A percentile compares a stretch with the other conserved stretches of the same genome.
These are phyloP conservation scores for Zasmidium cellare DNA, from an alignment of 2,329 filamentous ascomycete genomes.

Conservation along the genomic window DNA sequence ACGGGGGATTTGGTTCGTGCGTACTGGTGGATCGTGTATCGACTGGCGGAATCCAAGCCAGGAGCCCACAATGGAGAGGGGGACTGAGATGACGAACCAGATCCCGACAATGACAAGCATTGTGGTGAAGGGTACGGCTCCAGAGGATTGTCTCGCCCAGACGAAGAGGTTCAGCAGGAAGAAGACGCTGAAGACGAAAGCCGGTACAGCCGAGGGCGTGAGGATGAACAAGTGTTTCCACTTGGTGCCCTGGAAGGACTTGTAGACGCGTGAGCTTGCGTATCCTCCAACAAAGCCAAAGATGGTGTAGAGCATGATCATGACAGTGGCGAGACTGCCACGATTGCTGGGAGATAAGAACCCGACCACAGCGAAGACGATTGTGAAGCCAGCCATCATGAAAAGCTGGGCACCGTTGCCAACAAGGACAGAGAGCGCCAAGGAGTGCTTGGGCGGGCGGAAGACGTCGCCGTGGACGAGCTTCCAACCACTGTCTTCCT, in stretches of 20 bases:
- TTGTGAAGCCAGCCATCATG: constrained; percentile 94
- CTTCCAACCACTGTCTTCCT: constrained; percentile 98
- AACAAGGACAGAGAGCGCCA: constrained; percentile 82
- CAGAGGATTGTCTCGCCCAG: constrained; percentile 88
- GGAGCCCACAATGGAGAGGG: constrained; percentile 83
- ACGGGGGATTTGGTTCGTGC: constrained; percentile 95
- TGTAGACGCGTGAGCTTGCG: constrained; percentile 86
- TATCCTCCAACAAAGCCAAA: constrained; percentile 94
- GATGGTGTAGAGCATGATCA: constrained; percentile 88
- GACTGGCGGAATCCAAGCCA: constrained; percentile 83
- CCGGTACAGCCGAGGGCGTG: constrained; percentile 83
- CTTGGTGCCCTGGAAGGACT: constrained; percentile 83
- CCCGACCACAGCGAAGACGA: constrained; percentile 87
- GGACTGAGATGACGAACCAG: constrained; percentile 96
- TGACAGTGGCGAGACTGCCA: constrained; percentile 88
- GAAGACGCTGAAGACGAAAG: constrained; percentile 81
- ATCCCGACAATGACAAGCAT: constrained; percentile 93
- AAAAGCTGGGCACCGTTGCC: constrained; percentile 96
- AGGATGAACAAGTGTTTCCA: constrained; percentile 94
- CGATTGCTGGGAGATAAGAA: constrained; percentile 96
- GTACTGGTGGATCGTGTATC: constrained; percentile 75
- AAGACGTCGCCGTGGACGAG: constrained; percentile 97
- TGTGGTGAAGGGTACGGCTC: constrained; percentile 92
- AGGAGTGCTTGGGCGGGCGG: constrained; percentile 76
- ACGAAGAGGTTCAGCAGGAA: constrained; percentile 96